These are phyloP conservation scores for Amborella trichopoda DNA, from an alignment of 164 flowering plant species.

Conservation along the genomic window DNA sequence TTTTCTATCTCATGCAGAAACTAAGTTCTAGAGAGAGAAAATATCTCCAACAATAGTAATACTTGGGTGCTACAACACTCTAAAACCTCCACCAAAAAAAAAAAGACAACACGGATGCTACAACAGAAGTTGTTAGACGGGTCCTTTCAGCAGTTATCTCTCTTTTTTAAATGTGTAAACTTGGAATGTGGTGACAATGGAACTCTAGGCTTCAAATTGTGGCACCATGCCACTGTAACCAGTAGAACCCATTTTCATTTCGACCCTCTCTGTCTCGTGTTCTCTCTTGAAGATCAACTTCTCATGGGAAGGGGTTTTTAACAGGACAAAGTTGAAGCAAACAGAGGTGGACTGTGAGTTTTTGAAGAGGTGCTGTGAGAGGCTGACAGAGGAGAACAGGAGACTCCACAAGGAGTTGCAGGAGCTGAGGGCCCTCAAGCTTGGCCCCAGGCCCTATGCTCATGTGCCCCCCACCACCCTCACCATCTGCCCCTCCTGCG, in stretches of 20 bases:
- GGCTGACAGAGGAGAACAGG: constrained; percentile 64
- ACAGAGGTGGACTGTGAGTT: constrained; percentile 84
- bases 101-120: no score
- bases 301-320: background rate
- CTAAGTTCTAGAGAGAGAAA: no score
- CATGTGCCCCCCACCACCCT: constrained; percentile 82
- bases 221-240: background rate
- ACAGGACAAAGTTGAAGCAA: constrained; percentile 82
- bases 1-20: no score
- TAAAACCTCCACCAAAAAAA: no score
- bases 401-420: constrained; percentile 69
- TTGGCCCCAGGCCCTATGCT: constrained; percentile 72
- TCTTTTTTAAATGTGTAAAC: background rate
- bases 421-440: constrained; percentile 69
- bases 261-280: background rate
- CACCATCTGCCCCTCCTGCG: constrained; percentile 87
- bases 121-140: no score
- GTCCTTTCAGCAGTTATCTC: background rate
- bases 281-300: background rate
- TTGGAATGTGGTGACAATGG: background rate
- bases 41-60: no score
- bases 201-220: background rate
- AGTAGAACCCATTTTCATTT: background rate
- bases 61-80: no score
- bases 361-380: constrained; percentile 71